These are phyloP conservation scores for Thelephora ganbajun DNA, from an alignment of 768 basidiomycete genomes.

Conservation along the genomic window DNA sequence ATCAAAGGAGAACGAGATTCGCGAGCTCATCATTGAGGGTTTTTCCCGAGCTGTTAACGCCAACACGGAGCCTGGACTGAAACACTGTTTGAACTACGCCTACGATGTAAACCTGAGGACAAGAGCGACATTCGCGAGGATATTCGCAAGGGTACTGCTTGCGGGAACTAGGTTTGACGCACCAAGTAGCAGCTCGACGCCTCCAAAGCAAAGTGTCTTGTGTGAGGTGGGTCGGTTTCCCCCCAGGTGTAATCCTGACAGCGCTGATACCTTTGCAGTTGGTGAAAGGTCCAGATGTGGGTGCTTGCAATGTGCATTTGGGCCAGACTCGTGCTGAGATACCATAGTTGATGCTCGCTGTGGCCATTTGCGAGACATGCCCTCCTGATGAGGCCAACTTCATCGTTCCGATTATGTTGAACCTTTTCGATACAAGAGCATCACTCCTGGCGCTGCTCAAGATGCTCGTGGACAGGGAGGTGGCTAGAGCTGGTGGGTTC, in stretches of 20 bases:
- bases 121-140: conserved; percentile 70
- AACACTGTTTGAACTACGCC: conserved; percentile 71
- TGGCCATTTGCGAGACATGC: conserved; percentile 82
- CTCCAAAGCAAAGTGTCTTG: conserved; percentile 16
- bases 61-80: conserved; percentile 81
- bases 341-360: conserved; percentile 54
- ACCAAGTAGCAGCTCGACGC: conserved; percentile 26
- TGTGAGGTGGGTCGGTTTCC: conserved; percentile 17
- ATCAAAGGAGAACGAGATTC: conserved; percentile 31
- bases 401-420: conserved; percentile 75
- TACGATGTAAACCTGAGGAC: conserved; percentile 60
- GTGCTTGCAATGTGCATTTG: conserved; percentile 11
- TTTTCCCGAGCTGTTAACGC: conserved; percentile 70
- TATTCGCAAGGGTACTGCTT: conserved; percentile 69
- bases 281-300: conserved; percentile 60
- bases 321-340: conserved; percentile 1
- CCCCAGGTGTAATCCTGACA: neutral
- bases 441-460: conserved; percentile 65
- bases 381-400: conserved; percentile 68
- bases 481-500: conserved; percentile 53
- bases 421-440: conserved; percentile 69
- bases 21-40: conserved; percentile 67
- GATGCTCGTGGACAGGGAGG: conserved; percentile 75
- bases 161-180: conserved; percentile 70
- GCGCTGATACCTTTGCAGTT: conserved; percentile 27